phyloP scores from a whole-genome alignment of 2,329 filamentous ascomycete genomes.

The Dothistroma pini region DNA sequence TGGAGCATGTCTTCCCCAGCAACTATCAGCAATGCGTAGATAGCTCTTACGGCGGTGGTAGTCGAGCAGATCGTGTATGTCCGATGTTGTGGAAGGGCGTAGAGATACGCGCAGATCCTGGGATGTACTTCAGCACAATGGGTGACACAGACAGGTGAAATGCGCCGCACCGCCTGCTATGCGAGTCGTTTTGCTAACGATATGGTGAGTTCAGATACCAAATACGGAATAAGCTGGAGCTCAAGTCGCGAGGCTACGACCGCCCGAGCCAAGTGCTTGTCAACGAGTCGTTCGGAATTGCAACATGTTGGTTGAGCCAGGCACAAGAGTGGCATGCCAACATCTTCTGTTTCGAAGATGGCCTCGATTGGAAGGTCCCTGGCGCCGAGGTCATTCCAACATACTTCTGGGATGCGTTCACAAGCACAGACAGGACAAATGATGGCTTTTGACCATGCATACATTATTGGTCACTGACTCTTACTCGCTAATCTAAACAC shows the following conservation, averaged over 20 bases:
- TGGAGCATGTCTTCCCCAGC: background rate
- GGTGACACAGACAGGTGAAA: background rate
- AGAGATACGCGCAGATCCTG: background rate
- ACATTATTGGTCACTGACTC: background rate
- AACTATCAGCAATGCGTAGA: background rate
- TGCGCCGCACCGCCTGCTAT: background rate
- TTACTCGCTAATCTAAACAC: slow-evolving; percentile 15
- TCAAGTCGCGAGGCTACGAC: background rate
- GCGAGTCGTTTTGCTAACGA: background rate
- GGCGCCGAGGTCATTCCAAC: background rate
- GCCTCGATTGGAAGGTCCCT: background rate
- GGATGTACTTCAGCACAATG: background rate
- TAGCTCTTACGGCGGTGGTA: background rate
- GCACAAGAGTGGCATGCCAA: background rate
- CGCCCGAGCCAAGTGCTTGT: background rate
- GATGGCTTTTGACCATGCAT: background rate
- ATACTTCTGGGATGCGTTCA: background rate
- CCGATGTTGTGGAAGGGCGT: background rate
- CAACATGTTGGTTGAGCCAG: background rate
- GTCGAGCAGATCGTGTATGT: background rate
- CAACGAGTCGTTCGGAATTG: background rate
- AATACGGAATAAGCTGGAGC: background rate
- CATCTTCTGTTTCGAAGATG: background rate
- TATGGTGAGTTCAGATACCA: background rate
- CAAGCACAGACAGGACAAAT: background rate